Conservation (phyloP, 1,284 basidiomycete genomes). For the Agaricales sp. region DNA sequence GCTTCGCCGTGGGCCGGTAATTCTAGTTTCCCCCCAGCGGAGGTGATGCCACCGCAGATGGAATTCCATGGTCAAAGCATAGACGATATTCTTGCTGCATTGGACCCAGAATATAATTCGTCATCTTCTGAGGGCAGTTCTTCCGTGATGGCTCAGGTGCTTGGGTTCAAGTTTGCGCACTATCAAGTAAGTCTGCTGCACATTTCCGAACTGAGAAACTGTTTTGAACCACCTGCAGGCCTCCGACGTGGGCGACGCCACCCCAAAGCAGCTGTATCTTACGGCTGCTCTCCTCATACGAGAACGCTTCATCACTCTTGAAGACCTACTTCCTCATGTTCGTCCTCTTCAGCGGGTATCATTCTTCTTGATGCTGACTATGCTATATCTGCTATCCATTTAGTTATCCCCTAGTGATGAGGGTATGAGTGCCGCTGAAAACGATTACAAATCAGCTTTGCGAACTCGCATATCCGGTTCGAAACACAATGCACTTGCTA, state of each 20-base stretch:
- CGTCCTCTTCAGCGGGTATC: constrained; percentile 13
- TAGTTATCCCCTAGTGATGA: constrained; percentile 71
- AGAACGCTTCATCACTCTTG: constrained; percentile 75
- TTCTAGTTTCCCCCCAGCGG: constrained; percentile 21
- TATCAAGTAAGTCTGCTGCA: constrained; percentile 56
- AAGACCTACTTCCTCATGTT: constrained; percentile 84
- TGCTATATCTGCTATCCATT: constrained; percentile 8
- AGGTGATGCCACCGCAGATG: constrained; percentile 26
- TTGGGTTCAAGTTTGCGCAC: constrained; percentile 92
- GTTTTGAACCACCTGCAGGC: constrained; percentile 27
- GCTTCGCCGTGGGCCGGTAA: constrained; percentile 72
- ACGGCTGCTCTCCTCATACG: constrained; percentile 84
- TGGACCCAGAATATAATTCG: constrained; percentile 25
- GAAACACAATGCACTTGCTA: constrained; percentile 74
- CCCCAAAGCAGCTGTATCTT: constrained; percentile 71
- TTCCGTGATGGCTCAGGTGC: constrained; percentile 77
- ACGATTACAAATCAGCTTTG: constrained; percentile 61
- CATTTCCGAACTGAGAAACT: constrained; percentile 4
- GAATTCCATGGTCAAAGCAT: constrained; percentile 49
- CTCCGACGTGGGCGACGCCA: constrained; percentile 43
- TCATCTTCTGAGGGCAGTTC: constrained; percentile 25
- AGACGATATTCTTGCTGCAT: constrained; percentile 52
- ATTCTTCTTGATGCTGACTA: constrained; percentile 4
- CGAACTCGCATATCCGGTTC: constrained; percentile 56
- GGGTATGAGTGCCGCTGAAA: constrained; percentile 60